phyloP scores from a whole-genome alignment of 768 basidiomycete genomes.

The Leccinum olivaceopallidum region DNA sequence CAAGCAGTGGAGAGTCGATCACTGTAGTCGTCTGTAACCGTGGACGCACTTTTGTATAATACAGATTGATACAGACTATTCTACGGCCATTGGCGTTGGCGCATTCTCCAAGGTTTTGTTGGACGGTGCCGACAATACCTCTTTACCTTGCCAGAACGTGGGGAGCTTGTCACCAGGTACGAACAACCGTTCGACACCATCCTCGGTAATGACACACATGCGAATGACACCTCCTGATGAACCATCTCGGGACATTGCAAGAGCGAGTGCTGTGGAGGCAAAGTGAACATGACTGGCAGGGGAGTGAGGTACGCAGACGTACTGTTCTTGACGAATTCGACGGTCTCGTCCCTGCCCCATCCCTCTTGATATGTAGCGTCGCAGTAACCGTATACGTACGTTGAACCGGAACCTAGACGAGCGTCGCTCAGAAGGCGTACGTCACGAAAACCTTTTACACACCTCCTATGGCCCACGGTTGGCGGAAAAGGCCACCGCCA shows the following conservation, averaged over 20 bases:
- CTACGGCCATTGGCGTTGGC: constrained; percentile 47
- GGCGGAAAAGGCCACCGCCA: constrained; percentile 94
- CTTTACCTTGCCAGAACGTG: constrained; percentile 85
- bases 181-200: constrained; percentile 88
- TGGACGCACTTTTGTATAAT: constrained; percentile 1
- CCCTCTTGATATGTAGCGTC: constrained; percentile 97
- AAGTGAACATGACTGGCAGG: constrained; percentile 5
- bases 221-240: constrained; percentile 97
- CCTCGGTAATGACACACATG: constrained; percentile 95
- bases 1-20: constrained; percentile 25
- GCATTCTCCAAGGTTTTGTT: constrained; percentile 22
- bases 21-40: constrained; percentile 10
- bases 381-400: constrained; percentile 98
- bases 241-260: constrained; percentile 98
- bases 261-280: constrained; percentile 65
- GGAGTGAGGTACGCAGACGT: constrained; percentile 33
- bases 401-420: constrained; percentile 82
- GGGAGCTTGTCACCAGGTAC: constrained; percentile 90
- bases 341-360: constrained; percentile 86
- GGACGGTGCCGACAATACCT: constrained; percentile 52
- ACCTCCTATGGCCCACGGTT: constrained; percentile 99
- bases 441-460: constrained; percentile 22
- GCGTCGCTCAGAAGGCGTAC: not conserved
- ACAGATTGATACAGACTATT: constrained; percentile 28
- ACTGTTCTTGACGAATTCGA: constrained; percentile 97